Evolutionary conservation across 495 filamentous ascomycete genomes (phyloP).

Genomic region (Lasiosphaeria hispida): DNA sequence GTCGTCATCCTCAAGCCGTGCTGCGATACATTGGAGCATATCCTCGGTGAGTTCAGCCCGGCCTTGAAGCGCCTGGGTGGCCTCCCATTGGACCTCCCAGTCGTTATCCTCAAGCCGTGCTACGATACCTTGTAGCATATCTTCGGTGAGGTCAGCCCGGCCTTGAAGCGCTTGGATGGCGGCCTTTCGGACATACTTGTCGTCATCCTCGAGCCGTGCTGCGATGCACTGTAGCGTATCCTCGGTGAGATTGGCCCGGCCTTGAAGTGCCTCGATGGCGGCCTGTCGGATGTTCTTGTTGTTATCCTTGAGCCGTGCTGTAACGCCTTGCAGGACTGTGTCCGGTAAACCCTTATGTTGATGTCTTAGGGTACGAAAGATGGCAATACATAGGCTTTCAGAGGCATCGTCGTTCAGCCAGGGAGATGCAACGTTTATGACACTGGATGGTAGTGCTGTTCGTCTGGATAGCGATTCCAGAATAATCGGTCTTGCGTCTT

Average conservation of each 20-base stretch:
- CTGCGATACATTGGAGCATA: slow-evolving; percentile 12
- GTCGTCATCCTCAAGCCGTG: slow-evolving; percentile 17
- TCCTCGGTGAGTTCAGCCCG: background rate
- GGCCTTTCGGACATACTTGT: slow-evolving; percentile 7
- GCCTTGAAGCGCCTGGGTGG: slow-evolving; percentile 11
- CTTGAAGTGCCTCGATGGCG: slow-evolving; percentile 9
- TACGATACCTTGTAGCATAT: slow-evolving; percentile 10
- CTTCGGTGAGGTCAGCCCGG: slow-evolving; percentile 10
- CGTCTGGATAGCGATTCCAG: slow-evolving; percentile 20
- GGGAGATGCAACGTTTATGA: slow-evolving; percentile 17
- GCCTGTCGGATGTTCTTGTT: slow-evolving; percentile 1
- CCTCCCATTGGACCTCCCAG: slow-evolving; percentile 5
- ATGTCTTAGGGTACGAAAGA: slow-evolving; percentile 2
- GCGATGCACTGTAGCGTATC: slow-evolving; percentile 10
- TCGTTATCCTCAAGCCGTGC: slow-evolving; percentile 11
- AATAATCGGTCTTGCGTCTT: slow-evolving; percentile 12
- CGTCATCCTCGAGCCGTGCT: slow-evolving; percentile 11
- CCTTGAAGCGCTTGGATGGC: slow-evolving; percentile 7
- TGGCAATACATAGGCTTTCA: background rate
- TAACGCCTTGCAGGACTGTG: slow-evolving; percentile 9
- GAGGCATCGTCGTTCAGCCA: slow-evolving; percentile 15
- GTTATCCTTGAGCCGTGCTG: slow-evolving; percentile 20
- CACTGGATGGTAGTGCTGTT: slow-evolving; percentile 16
- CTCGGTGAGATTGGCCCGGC: slow-evolving; percentile 8
- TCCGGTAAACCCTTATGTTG: slow-evolving; percentile 6